Conservation (phyloP, 345 rosid species). For the Cardamine occulta region DNA sequence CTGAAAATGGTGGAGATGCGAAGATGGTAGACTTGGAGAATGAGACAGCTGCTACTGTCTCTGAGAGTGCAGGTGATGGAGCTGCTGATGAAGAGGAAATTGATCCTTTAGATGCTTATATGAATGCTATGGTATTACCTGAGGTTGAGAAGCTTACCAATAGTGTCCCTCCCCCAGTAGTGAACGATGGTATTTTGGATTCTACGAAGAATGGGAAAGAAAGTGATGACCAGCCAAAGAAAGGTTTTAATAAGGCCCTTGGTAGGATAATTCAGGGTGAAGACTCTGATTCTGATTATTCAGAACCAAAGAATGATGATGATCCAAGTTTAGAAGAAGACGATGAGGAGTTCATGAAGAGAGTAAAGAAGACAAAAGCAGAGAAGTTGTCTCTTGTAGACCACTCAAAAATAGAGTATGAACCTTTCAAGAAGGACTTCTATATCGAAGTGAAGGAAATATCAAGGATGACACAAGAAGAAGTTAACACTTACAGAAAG, state of each 20-base stretch:
- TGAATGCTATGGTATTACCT: constrained; percentile 91
- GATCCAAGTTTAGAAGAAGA: constrained; percentile 79
- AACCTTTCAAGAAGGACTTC: constrained; percentile 80
- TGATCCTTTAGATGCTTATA: constrained; percentile 96
- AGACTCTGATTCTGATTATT: constrained; percentile 85
- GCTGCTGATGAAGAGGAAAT: constrained; percentile 71
- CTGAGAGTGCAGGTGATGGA: constrained; percentile 46
- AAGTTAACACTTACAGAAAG: constrained; percentile 80
- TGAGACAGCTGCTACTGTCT: constrained; percentile 43
- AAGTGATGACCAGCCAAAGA: constrained; percentile 60
- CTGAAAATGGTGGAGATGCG: constrained; percentile 53
- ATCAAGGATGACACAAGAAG: constrained; percentile 77
- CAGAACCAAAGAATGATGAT: constrained; percentile 65
- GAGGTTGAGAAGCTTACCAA: constrained; percentile 82
- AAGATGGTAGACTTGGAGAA: constrained; percentile 54
- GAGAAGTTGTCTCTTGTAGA: constrained; percentile 91
- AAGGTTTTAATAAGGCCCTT: constrained; percentile 62
- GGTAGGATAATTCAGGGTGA: constrained; percentile 98
- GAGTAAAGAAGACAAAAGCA: constrained; percentile 97
- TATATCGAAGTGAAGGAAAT: constrained; percentile 92
- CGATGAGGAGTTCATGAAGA: constrained; percentile 95
- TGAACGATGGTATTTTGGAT: constrained; percentile 38
- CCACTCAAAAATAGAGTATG: constrained; percentile 88
- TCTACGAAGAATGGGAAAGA: constrained; percentile 46
- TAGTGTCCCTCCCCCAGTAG: constrained; percentile 43